phyloP scores from a whole-genome alignment of 2,329 filamentous ascomycete genomes.

The Huntiella abstrusa region DNA sequence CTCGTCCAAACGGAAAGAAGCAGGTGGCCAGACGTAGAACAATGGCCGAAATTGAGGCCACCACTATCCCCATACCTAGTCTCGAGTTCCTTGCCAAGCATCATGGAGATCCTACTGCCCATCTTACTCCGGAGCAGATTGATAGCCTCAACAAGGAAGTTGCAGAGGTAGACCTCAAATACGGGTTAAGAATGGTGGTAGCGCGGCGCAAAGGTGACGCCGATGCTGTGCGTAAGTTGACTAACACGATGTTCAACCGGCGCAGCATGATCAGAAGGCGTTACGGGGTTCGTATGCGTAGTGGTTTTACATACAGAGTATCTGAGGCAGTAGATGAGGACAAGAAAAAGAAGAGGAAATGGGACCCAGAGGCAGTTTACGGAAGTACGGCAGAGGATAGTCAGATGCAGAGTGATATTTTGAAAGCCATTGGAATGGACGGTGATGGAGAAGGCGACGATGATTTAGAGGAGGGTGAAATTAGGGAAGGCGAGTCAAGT shows the following conservation, averaged over 20 bases:
- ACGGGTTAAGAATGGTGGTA: background rate
- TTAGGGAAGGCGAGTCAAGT: too few relatives aligned
- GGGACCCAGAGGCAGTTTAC: too few relatives aligned
- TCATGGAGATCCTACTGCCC: conserved; percentile 1
- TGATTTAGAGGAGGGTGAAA: too few relatives aligned
- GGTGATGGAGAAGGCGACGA: too few relatives aligned
- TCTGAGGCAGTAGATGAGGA: too few relatives aligned
- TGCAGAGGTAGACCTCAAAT: background rate
- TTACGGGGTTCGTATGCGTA: conserved; percentile 32
- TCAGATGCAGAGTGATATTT: too few relatives aligned
- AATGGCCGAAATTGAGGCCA: background rate
- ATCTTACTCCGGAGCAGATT: background rate
- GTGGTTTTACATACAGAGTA: background rate
- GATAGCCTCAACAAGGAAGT: background rate
- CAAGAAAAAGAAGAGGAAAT: too few relatives aligned
- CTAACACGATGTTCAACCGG: conserved; percentile 35
- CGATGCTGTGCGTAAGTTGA: conserved; percentile 23
- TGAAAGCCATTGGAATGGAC: too few relatives aligned
- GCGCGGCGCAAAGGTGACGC: conserved; percentile 7
- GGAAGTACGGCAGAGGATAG: too few relatives aligned
- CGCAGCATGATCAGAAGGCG: conserved; percentile 38
- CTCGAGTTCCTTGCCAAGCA: background rate
- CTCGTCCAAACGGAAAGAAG: too few relatives aligned
- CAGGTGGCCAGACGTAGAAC: background rate
- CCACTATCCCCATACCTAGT: background rate